Evolutionary conservation across 441 rosid genomes (phyloP), one percentile per base, ranked within the genome.

Genomic region (Populus trichocarpa): DNA sequence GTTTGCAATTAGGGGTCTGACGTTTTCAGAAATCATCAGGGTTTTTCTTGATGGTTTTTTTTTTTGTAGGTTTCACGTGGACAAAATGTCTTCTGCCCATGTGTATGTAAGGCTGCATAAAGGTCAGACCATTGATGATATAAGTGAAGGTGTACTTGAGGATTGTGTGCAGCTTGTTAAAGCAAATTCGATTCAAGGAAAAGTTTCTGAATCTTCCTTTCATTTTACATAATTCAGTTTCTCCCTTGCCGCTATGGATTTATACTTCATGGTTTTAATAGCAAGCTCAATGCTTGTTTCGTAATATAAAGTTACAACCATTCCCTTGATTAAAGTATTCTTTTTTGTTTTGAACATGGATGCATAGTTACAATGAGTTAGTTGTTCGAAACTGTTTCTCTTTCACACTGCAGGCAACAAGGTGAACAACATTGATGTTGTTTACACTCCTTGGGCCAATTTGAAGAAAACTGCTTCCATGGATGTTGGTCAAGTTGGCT

Each of bases 401-500:
- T 69, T 66, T 46, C 10, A 57, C 69, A 75, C 84, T 81, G 42
- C 88, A 96, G 99, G 99, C 75, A 96, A 96, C 83, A 96, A 96
- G 89, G 91, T 90, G 86, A 96, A 96, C 79, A 91, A 90, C 64
- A 83, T 96, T 9, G 98, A 96, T 86, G 97, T 96, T 80, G 99
- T 96, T 77, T 96, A 96, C 85, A 94, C 97, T 66, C 96, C 97
- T 0, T 96, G 99, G 99, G 79, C 92, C 61, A 94, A 96, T 84
- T 90, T 96, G 85, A 96, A 91, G 93, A 96, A 94, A 86, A 91
- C 97, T 70, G 89, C 97, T 67, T 91, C 97, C 53, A 96, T 94
- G 99, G 98, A 96, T 85, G 98, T 96, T 74, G 99, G 99, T 33
- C 99, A 96, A 93, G 97, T 96, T 81, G 97, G 97, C 78, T 96